These are phyloP conservation scores for Kwoniella shandongensis DNA, from an alignment of 768 basidiomycete species.

Conservation along the genomic window DNA sequence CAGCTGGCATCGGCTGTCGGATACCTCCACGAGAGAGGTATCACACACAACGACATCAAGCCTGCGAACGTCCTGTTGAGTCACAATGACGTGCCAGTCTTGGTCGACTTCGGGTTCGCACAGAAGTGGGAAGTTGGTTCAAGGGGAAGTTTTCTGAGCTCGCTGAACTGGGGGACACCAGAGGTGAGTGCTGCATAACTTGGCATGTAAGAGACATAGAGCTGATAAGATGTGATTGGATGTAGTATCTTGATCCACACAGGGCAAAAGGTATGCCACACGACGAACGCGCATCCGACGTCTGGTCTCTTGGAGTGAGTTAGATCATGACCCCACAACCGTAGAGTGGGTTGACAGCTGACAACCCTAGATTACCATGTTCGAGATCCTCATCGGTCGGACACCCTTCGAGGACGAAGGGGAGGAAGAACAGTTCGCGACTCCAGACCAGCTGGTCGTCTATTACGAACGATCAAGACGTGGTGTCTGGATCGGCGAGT, in stretches of 20 bases:
- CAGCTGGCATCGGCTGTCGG: constrained; percentile 51
- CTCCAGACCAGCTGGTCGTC: constrained; percentile 74
- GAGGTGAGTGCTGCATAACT: constrained; percentile 60
- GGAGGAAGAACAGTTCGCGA: constrained; percentile 69
- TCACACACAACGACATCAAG: constrained; percentile 59
- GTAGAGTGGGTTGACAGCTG: too few relatives aligned
- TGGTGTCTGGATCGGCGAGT: constrained; percentile 83
- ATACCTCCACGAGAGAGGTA: constrained; percentile 51
- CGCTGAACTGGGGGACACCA: constrained; percentile 68
- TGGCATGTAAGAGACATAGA: not conserved
- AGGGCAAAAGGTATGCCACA: constrained; percentile 83
- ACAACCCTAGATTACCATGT: constrained; percentile 84
- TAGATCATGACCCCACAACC: too few relatives aligned
- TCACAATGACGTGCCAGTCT: constrained; percentile 63
- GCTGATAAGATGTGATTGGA: not conserved
- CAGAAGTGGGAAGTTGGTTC: constrained; percentile 74
- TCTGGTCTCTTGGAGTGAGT: constrained; percentile 56
- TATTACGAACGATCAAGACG: constrained; percentile 79
- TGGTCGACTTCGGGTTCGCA: constrained; percentile 96
- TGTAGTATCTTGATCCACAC: constrained; percentile 88
- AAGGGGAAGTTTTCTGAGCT: constrained; percentile 40
- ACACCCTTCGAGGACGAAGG: constrained; percentile 76
- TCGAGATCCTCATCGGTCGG: constrained; percentile 86
- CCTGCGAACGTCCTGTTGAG: constrained; percentile 92
- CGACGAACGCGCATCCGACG: constrained; percentile 84